phyloP scores from a whole-genome alignment of 2,329 filamentous ascomycete genomes.

The Bretziella fagacearum region DNA sequence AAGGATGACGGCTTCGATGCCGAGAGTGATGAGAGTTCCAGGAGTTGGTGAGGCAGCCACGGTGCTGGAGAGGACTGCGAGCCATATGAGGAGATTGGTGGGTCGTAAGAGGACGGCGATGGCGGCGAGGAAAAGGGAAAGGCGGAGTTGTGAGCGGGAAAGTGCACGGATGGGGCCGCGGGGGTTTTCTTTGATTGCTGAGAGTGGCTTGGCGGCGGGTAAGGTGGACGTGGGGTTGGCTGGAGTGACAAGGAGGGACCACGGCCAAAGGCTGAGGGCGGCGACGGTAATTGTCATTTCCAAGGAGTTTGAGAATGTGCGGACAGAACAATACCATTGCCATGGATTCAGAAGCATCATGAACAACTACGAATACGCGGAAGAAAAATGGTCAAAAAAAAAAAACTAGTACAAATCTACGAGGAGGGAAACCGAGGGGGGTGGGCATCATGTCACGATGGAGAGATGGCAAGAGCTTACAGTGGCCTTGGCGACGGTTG shows the following conservation, averaged over 20 bases:
- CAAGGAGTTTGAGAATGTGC: constrained; percentile 85
- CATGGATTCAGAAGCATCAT: constrained; percentile 66
- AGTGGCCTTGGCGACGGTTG: constrained; percentile 47
- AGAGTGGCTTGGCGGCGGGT: too few species aligned
- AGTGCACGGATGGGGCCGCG: not conserved
- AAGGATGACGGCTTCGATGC: constrained; percentile 48
- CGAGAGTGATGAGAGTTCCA: constrained; percentile 32
- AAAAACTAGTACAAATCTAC: not conserved
- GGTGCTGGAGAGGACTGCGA: constrained; percentile 38
- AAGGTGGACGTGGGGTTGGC: constrained; percentile 22
- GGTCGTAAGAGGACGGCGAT: constrained; percentile 73
- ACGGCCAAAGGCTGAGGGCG: constrained; percentile 75
- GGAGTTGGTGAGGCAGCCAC: constrained; percentile 26
- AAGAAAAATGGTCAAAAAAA: not conserved
- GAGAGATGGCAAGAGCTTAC: constrained; percentile 31
- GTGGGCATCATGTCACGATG: not conserved
- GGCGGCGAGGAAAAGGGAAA: constrained; percentile 59
- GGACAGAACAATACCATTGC: constrained; percentile 91
- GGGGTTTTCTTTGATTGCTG: too few species aligned
- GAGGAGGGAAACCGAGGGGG: not conserved
- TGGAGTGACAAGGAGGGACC: constrained; percentile 62
- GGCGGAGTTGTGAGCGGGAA: constrained; percentile 24
- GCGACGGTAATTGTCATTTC: constrained; percentile 75
- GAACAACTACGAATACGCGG: constrained; percentile 35
- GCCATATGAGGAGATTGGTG: constrained; percentile 80